Base-by-base conservation (phyloP, 2,329 filamentous ascomycete genomes). In the Ascocoryne sarcoides region DNA sequence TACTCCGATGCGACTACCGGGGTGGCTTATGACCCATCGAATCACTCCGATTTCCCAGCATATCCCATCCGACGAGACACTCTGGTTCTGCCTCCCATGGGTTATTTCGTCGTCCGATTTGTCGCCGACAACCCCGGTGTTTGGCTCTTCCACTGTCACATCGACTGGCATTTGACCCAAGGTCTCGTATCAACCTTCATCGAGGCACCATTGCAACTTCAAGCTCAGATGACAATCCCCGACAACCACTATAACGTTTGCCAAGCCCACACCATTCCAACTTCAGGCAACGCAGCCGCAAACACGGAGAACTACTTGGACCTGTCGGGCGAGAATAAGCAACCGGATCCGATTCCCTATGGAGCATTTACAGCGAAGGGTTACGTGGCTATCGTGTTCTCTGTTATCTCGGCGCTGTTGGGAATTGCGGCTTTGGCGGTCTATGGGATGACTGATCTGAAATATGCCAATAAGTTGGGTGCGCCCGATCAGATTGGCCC, bases 141-240 rank as follows among this genome's bases (percentile, higher is more conserved):
- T 16, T 84, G 79, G 79, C 60, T 83, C 3, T 84, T 88, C 64
- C 84, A 88, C 62, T 89, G 84, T 61, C 84, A 90, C 58, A 81
- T 89, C 39, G 82, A 85, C 56, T 90, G 82, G 82, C 82, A 87
- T 56, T 67, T 84, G 42, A 64, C 71, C 1, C 76, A 76, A 3
- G 82, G 82, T n/a, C 67, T 86, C 2, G 66, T 76, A 3, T 72
- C 77, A 17, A 78, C 76, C 1, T 72, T 85, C 48, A 60, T 59
- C 10, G 56, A 59, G 41, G 53, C 52, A n/a, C 56, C 56, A 4
- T 37, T 57, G 8, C 50, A 58, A 28, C 15, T 59, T n/a, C 56
- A 59, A 26, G 50, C 53, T 30, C 30, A 39, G 0, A 51, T 82
- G 26, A 64, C 62, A 0, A 73, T 93, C 15, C 84, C 84, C 0